A percentile compares a stretch with the other conserved stretches of the same genome.
These are phyloP conservation scores for Microcera coccophila DNA, from an alignment of 2,329 filamentous ascomycete genomes.

Conservation along the genomic window DNA sequence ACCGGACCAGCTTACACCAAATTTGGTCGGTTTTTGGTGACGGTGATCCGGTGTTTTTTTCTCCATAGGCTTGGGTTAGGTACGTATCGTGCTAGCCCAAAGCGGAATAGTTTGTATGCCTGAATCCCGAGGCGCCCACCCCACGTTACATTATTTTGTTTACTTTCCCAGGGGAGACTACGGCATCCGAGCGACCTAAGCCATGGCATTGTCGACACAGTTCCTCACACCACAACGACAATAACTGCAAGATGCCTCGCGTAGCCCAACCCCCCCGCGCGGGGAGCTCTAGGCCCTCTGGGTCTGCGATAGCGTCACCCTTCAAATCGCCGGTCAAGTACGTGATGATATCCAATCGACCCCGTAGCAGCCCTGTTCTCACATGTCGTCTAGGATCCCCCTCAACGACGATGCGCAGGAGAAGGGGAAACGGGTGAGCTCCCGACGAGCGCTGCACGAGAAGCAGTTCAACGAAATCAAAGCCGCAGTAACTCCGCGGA, in stretches of 20 bases:
- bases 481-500: slow-evolving; percentile 63
- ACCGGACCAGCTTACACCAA: no score
- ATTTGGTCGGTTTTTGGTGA: no score
- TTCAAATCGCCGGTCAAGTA: slow-evolving; percentile 58
- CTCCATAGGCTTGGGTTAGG: no score
- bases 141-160: slow-evolving; percentile 28
- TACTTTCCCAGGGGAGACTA: slow-evolving; percentile 27
- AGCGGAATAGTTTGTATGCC: slow-evolving; percentile 12
- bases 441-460: slow-evolving; percentile 82
- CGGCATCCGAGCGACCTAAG: slow-evolving; percentile 25
- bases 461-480: slow-evolving; percentile 90
- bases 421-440: slow-evolving; percentile 82
- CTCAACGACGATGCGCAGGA: slow-evolving; percentile 94
- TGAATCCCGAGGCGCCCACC: slow-evolving; percentile 13
- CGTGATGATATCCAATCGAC: slow-evolving; percentile 24
- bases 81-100: no score
- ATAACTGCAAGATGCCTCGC: slow-evolving; percentile 49
- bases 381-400: slow-evolving; percentile 62
- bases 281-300: slow-evolving; percentile 46
- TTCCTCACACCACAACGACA: slow-evolving; percentile 16
- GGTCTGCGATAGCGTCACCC: slow-evolving; percentile 46
- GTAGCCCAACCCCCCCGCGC: slow-evolving; percentile 53
- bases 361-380: slow-evolving; percentile 9
- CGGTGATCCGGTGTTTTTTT: no score
- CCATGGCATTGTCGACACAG: slow-evolving; percentile 21